Conservation (phyloP, 2,329 filamentous ascomycete species). For the Chaetothyriales sp. region DNA sequence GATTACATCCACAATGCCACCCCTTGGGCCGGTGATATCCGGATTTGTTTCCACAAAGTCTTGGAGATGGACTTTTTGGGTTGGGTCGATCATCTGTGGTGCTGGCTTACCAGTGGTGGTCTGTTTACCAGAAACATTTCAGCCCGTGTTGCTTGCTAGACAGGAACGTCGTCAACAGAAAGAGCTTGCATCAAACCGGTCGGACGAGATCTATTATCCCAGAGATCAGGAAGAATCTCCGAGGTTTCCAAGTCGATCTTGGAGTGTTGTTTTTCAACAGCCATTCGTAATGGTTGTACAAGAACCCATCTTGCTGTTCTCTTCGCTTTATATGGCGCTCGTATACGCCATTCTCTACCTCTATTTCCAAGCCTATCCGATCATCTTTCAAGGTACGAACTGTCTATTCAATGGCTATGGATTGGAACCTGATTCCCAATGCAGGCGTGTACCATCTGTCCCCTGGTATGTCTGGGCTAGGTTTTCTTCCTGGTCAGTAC, state of each 20-base stretch:
- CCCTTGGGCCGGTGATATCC: conserved; percentile 30
- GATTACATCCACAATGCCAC: conserved; percentile 27
- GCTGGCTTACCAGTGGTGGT: conserved; percentile 42
- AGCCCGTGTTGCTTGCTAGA: conserved; percentile 41
- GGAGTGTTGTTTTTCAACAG: conserved; percentile 52
- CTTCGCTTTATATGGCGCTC: conserved; percentile 55
- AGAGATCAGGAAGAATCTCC: conserved; percentile 24
- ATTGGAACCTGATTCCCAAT: too few relatives aligned
- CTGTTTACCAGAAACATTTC: conserved; percentile 52
- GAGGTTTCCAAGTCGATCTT: background rate
- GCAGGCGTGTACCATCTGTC: conserved; percentile 23
- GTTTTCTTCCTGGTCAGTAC: conserved; percentile 45
- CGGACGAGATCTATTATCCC: conserved; percentile 22
- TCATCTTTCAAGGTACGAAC: conserved; percentile 43
- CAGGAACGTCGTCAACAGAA: conserved; percentile 44
- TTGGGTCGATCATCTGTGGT: conserved; percentile 51
- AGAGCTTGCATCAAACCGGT: conserved; percentile 23
- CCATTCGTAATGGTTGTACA: conserved; percentile 57
- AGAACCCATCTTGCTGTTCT: conserved; percentile 58
- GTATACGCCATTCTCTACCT: conserved; percentile 56
- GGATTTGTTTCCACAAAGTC: conserved; percentile 27
- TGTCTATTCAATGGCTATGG: conserved; percentile 1
- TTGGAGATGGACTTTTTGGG: conserved; percentile 37
- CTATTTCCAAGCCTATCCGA: conserved; percentile 60
- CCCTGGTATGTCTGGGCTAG: conserved; percentile 21